Percentiles rank a stretch among this genome's conserved stretches.
phyloP scores from a whole-genome alignment of 371 early-diverging fungal species.

The Dichotomocladium elegans region DNA sequence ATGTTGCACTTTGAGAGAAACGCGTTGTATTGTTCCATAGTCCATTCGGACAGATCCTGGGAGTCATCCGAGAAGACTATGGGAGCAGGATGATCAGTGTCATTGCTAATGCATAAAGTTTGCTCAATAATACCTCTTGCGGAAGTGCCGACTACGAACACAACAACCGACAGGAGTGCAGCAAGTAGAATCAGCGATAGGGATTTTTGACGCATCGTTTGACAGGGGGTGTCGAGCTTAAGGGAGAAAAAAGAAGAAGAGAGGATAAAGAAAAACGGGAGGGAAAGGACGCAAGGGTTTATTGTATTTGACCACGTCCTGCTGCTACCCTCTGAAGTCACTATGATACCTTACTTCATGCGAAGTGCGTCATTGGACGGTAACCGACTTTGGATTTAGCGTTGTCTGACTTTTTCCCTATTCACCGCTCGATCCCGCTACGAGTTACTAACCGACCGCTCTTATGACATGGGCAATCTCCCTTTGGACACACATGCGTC shows the following conservation, averaged over 20 bases:
- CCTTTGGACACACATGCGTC: no score
- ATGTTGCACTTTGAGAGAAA: slow-evolving; percentile 39
- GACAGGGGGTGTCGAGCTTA: no score
- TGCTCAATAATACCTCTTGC: slow-evolving; percentile 7
- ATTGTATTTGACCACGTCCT: background rate
- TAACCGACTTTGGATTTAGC: no score
- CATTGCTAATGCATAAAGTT: no score
- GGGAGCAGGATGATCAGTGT: no score
- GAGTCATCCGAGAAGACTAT: background rate
- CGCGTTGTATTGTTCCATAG: slow-evolving; percentile 19
- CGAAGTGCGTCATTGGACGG: background rate
- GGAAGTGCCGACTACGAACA: background rate
- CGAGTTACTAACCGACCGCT: no score
- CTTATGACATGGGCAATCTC: no score
- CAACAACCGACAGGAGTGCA: background rate
- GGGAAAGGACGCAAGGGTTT: background rate
- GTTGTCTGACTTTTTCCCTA: no score
- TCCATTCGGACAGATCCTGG: slow-evolving; percentile 27
- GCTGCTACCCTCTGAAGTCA: background rate
- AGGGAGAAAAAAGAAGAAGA: background rate
- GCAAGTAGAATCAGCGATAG: background rate
- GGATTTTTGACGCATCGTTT: background rate
- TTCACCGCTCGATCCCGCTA: no score
- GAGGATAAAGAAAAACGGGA: background rate
- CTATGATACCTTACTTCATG: background rate